Base-by-base conservation (phyloP, 352 stramenopile species). In the Pythium sukuiense region DNA sequence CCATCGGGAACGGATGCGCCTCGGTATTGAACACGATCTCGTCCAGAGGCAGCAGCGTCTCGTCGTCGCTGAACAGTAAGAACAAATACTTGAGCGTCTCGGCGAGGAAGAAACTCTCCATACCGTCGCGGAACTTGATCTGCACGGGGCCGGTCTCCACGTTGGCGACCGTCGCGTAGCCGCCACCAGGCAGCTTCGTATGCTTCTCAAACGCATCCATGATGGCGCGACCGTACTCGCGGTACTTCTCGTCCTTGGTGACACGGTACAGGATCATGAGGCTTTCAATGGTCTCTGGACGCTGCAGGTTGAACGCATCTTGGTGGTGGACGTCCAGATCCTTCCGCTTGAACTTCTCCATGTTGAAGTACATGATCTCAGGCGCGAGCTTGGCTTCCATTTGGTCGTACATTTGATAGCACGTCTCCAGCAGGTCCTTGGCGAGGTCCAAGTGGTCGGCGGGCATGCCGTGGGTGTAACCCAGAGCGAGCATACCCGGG, bases 51-150 rank as follows among this genome's bases (percentile, higher is more conserved):
- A 96, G 55, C 57, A 96, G 72, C n/a, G 76, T 76, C 43, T 74
- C 62, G 59, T 96, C 81, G 57, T 95, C 82, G 26, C 76, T 89
- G 70, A 97, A 97, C 26, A 97, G 79, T 59, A 98, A 68, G 70
- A 97, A 97, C 41, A 98, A 76, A 74, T 98, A 98, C 80, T 98
- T 98, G 71, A 98, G 83, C 65, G 93, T 98, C 81, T 98, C 92
- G 29, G 87, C 89, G 61, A 97, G 74, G 69, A 97, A 98, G 70
- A 95, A 98, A 35, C 87, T 97, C 64, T 96, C 88, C 88, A 97
- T 97, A 61, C 89, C 83, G 75, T 87, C 74, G 9, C 80, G 75
- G 29, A 85, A 90, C 27, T 74, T 67, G 60, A 73, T 66, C 32
- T 72, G 65, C 35, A 76, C 61, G 6, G 79, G 72, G 1, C 73